These are phyloP conservation scores for Colletotrichum cereale DNA, from an alignment of 2,329 filamentous ascomycete species.

Conservation along the genomic window DNA sequence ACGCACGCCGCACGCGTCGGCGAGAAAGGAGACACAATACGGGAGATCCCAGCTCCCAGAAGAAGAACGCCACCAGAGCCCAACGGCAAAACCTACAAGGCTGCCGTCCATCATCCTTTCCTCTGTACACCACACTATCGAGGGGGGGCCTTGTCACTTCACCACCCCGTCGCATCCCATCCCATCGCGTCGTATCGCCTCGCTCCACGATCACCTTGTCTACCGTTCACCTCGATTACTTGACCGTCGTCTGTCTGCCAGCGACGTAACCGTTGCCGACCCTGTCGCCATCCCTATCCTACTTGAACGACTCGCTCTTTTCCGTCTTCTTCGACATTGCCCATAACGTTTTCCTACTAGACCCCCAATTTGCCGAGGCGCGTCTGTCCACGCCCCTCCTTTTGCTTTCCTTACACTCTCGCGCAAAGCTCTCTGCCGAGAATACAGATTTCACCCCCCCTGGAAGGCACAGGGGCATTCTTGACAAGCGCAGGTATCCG, in stretches of 20 bases:
- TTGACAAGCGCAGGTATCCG: slow-evolving; percentile 36
- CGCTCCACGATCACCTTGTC: slow-evolving; percentile 19
- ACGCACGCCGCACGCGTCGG: not conserved
- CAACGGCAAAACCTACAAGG: slow-evolving; percentile 10
- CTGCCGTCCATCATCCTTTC: not conserved
- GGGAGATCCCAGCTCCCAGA: not conserved
- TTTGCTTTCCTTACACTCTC: slow-evolving; percentile 19
- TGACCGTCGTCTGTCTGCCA: not conserved
- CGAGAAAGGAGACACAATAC: not conserved
- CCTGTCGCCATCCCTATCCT: not conserved
- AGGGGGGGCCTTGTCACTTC: not conserved
- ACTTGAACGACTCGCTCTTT: slow-evolving; percentile 12
- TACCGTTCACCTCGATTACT: not conserved
- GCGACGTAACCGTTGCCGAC: slow-evolving; percentile 6
- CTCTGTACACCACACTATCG: not conserved
- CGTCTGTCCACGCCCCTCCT: slow-evolving; percentile 12
- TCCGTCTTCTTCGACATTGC: not conserved
- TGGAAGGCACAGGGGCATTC: slow-evolving; percentile 5
- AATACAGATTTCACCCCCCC: slow-evolving; percentile 18
- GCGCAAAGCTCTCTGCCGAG: slow-evolving; percentile 29
- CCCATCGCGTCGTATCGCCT: slow-evolving; percentile 21
- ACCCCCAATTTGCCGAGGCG: slow-evolving; percentile 8
- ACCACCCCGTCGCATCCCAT: slow-evolving; percentile 11
- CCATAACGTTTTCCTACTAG: slow-evolving; percentile 6
- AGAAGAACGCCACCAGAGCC: not conserved